Evolutionary conservation across 2,329 filamentous ascomycete genomes (phyloP), one percentile per base, ranked within the genome.

Genomic region (Ophioceras dolichostomum): DNA sequence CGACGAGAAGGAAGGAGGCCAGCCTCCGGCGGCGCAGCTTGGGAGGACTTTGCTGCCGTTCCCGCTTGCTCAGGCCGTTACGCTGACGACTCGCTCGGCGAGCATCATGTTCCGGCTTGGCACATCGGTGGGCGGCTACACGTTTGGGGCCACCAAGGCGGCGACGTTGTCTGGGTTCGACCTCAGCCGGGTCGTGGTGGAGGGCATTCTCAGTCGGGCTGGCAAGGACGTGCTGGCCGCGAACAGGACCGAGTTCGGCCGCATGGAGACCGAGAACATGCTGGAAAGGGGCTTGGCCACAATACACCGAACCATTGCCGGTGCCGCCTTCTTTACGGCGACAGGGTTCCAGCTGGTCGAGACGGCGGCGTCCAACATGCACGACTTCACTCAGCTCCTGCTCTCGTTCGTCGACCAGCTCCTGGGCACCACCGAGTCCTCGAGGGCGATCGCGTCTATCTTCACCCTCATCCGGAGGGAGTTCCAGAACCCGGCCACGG

Each of bases 381-480:
- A 37, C 7, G 67, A 76, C 36, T 52, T 73, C 5, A 73, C 73
- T 0, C 72, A 76, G 41, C 56, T 77, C 22, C 55, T 77, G 1
- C 58, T 81, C 8, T 67, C 67, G 3, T 68, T 70, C 1, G 57
- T 82, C 17, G 76, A 82, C 48, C 70, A 76, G 43, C 68, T 80
- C 28, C 70, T 81, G 20, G 77, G 77, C 12, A 77, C 73, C 3
- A 81, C 77, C n/a, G 77, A 82, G 50, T 79, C 76, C 2, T 80
- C 76, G 2, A 61, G 76, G 29, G 76, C 77, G 10, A 77, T 81
- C 41, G 73, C 76, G 3, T 76, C 74, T 50, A 80, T 82, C 47
- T 67, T 81, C 44, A 71, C 71, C 1, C 58, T 81, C 22, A 68
- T 81, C 33, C 67, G 73, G 21, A 66, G 74, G 40, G 77, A 81